Percentiles rank a stretch among this genome's conserved stretches.
Evolutionary conservation across 73 alveolate genomes (phyloP).

Genomic region (Symbiodinium pilosum): DNA sequence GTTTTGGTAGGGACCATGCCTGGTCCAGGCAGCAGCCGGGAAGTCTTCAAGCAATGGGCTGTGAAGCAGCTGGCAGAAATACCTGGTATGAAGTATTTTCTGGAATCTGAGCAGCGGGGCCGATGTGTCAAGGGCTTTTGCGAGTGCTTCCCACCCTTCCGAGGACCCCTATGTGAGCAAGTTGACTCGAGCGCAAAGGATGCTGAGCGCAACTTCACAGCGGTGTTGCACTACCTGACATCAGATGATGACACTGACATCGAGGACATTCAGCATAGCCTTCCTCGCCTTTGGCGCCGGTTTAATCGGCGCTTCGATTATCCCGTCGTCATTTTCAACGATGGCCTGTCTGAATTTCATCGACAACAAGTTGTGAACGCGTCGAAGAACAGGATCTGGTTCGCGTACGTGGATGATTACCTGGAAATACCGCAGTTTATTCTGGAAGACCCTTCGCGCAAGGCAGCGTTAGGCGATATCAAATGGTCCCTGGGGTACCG

Average conservation of each 20-base stretch:
- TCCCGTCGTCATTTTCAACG: slow-evolving; percentile 88
- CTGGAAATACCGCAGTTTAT: slow-evolving; percentile 2
- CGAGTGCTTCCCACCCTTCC: slow-evolving; percentile 79
- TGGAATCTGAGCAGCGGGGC: slow-evolving; percentile 72
- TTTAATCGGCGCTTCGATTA: slow-evolving; percentile 81
- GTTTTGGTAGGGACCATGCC: neutral
- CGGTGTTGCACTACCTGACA: slow-evolving; percentile 75
- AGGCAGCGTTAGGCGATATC: slow-evolving; percentile 65
- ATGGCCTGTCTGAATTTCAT: slow-evolving; percentile 64
- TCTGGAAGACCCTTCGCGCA: slow-evolving; percentile 33
- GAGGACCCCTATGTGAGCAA: slow-evolving; percentile 90
- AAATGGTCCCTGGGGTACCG: slow-evolving; percentile 92
- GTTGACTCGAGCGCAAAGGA: slow-evolving; percentile 41
- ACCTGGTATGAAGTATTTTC: slow-evolving; percentile 63
- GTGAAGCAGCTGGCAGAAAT: slow-evolving; percentile 33
- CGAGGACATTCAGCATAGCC: slow-evolving; percentile 89
- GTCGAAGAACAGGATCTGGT: slow-evolving; percentile 75
- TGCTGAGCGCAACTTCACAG: slow-evolving; percentile 53
- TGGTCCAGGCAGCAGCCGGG: slow-evolving; percentile 29
- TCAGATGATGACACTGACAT: slow-evolving; percentile 82
- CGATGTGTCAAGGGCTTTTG: slow-evolving; percentile 75
- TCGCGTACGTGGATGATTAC: slow-evolving; percentile 87
- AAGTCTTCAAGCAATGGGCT: slow-evolving; percentile 44
- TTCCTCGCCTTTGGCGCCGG: slow-evolving; percentile 90
- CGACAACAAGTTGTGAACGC: slow-evolving; percentile 86